Conservation (phyloP, 768 basidiomycete genomes). For the Hirschioporus abietinus region DNA sequence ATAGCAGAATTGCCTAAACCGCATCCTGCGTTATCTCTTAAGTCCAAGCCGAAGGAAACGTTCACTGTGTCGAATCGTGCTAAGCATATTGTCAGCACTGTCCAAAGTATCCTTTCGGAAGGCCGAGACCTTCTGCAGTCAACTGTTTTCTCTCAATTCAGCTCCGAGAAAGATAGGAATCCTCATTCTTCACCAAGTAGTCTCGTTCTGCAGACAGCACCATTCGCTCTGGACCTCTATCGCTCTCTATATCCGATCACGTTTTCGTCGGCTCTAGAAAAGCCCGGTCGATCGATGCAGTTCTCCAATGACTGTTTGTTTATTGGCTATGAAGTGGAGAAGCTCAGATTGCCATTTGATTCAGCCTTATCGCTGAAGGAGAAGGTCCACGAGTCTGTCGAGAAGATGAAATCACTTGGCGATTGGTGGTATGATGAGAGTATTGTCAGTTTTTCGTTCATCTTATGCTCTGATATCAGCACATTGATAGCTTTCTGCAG, state of each 20-base stretch:
- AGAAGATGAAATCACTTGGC: slow-evolving; percentile 47
- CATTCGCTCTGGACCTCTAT: slow-evolving; percentile 71
- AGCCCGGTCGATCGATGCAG: slow-evolving; percentile 56
- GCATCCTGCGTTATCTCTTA: slow-evolving; percentile 21
- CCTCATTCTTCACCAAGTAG: slow-evolving; percentile 35
- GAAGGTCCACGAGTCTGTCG: slow-evolving; percentile 46
- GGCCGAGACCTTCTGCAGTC: slow-evolving; percentile 58
- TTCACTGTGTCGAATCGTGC: slow-evolving; percentile 57
- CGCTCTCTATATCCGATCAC: slow-evolving; percentile 72
- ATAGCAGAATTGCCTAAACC: slow-evolving; percentile 19
- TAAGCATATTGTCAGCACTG: slow-evolving; percentile 47
- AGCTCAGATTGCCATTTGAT: slow-evolving; percentile 25
- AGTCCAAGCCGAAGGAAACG: slow-evolving; percentile 37
- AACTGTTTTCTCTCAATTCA: slow-evolving; percentile 38
- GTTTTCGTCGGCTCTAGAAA: slow-evolving; percentile 39
- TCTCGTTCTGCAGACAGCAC: slow-evolving; percentile 54
- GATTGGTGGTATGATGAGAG: slow-evolving; percentile 69
- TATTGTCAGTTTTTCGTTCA: slow-evolving; percentile 44
- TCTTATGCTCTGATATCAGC: neutral
- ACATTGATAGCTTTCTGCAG: slow-evolving; percentile 26
- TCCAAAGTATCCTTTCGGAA: slow-evolving; percentile 62
- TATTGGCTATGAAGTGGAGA: slow-evolving; percentile 49
- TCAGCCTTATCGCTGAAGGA: slow-evolving; percentile 31
- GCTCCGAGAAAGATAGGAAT: slow-evolving; percentile 8
- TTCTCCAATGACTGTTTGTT: slow-evolving; percentile 81